phyloP scores from a whole-genome alignment of 495 filamentous ascomycete species.

The Polyplosphaeria fusca region DNA sequence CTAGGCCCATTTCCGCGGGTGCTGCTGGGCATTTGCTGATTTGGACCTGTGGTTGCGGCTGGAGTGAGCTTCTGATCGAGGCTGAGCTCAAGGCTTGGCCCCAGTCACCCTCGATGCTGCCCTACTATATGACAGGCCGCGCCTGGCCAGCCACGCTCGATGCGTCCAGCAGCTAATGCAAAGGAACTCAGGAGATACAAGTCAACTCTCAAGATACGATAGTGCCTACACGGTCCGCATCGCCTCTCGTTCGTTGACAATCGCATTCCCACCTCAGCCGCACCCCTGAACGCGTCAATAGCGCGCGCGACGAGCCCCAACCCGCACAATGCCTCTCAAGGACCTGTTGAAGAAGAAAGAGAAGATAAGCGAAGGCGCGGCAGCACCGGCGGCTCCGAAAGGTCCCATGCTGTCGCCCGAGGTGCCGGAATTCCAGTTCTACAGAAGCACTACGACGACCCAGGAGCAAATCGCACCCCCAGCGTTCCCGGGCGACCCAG shows the following conservation, averaged over 20 bases:
- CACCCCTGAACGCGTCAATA: background rate
- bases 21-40: no score
- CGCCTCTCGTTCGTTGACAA: background rate
- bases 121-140: conserved; percentile 23
- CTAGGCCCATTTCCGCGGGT: no score
- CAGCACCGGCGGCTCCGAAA: conserved; percentile 1
- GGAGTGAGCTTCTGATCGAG: no score
- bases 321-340: conserved; percentile 62
- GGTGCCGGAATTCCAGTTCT: conserved; percentile 74
- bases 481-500: conserved; percentile 46
- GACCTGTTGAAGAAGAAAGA: conserved; percentile 74
- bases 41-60: no score
- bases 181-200: conserved; percentile 27
- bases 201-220: conserved; percentile 19
- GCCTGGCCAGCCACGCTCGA: conserved; percentile 3
- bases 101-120: conserved; percentile 16
- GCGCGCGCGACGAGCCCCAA: background rate
- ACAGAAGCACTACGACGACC: conserved; percentile 76
- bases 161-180: conserved; percentile 7
- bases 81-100: conserved; percentile 32
- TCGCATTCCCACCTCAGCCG: background rate
- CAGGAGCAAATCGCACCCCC: conserved; percentile 74
- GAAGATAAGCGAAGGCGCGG: conserved; percentile 46
- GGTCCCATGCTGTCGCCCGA: conserved; percentile 29
- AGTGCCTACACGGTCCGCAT: background rate